phyloP scores from a whole-genome alignment of 345 rosid species.

The Gossypium rotundifolium region DNA sequence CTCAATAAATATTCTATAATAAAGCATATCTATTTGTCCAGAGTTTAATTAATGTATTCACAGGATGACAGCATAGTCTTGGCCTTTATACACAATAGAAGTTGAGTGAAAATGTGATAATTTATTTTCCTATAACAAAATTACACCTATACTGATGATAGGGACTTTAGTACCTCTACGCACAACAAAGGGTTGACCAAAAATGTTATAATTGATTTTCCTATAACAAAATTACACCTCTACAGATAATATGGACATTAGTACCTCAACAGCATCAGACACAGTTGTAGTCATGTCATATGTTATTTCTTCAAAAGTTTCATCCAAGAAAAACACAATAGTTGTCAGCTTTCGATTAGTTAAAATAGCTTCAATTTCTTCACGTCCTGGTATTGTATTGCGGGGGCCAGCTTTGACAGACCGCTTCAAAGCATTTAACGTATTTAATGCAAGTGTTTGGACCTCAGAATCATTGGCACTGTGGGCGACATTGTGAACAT shows the following conservation, averaged over 20 bases:
- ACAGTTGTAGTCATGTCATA: constrained; percentile 97
- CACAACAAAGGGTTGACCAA: no score
- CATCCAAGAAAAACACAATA: constrained; percentile 91
- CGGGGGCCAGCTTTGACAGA: constrained; percentile 96
- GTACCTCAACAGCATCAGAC: constrained; percentile 97
- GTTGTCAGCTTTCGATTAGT: constrained; percentile 86
- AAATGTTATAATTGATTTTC: background rate
- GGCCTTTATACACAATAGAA: background rate
- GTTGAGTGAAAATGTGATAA: background rate
- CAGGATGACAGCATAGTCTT: background rate
- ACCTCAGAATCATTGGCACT: constrained; percentile 71
- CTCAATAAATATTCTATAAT: background rate
- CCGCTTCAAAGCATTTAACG: constrained; percentile 80
- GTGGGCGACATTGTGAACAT: constrained; percentile 74
- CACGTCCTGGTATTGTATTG: constrained; percentile 81
- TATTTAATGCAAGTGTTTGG: constrained; percentile 68
- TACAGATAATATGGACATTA: background rate
- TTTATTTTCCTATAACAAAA: background rate
- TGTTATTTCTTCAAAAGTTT: constrained; percentile 94
- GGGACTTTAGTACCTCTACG: constrained; percentile 61
- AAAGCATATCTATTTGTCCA: background rate
- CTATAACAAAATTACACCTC: background rate
- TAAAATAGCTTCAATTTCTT: constrained; percentile 90
- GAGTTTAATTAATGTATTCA: background rate
- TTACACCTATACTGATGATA: background rate